Percentiles rank a stretch among this genome's conserved stretches.
Evolutionary conservation across 1,139 yeast species (phyloP).

Genomic region (Pneumocystis canis): DNA sequence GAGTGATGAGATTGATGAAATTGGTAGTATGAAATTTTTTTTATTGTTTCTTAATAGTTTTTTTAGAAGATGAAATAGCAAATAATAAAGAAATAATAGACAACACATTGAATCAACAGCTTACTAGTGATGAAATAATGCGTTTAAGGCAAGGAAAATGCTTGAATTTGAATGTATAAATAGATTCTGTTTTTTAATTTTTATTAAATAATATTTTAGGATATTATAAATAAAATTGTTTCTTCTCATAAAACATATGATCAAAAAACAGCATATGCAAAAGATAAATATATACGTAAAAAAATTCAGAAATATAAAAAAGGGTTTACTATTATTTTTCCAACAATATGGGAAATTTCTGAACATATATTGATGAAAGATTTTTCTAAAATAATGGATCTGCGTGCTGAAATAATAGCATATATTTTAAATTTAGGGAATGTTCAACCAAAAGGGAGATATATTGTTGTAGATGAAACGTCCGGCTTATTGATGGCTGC

Average conservation of each 20-base stretch:
- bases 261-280: constrained; percentile 76
- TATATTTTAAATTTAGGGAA: constrained; percentile 62
- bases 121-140: constrained; percentile 66
- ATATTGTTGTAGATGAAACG: constrained; percentile 78
- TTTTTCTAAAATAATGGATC: constrained; percentile 52
- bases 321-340: constrained; percentile 64
- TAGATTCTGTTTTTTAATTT: neutral
- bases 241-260: constrained; percentile 76
- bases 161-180: constrained; percentile 26
- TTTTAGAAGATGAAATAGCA: constrained; percentile 34
- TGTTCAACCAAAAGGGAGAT: constrained; percentile 76
- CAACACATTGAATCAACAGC: constrained; percentile 62
- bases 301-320: constrained; percentile 84
- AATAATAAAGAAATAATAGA: constrained; percentile 61
- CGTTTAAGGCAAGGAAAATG: constrained; percentile 40
- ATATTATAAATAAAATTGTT: constrained; percentile 66
- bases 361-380: constrained; percentile 67
- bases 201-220: constrained; percentile 33
- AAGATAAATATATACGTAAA: constrained; percentile 78
- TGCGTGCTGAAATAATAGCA: constrained; percentile 75
- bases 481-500: constrained; percentile 76
- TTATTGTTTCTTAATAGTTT: constrained; percentile 14
- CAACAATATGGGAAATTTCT: constrained; percentile 63
- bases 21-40: constrained; percentile 18
- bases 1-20: constrained; percentile 11